Base-by-base conservation (phyloP, 768 basidiomycete genomes). In the Russula compacta region DNA sequence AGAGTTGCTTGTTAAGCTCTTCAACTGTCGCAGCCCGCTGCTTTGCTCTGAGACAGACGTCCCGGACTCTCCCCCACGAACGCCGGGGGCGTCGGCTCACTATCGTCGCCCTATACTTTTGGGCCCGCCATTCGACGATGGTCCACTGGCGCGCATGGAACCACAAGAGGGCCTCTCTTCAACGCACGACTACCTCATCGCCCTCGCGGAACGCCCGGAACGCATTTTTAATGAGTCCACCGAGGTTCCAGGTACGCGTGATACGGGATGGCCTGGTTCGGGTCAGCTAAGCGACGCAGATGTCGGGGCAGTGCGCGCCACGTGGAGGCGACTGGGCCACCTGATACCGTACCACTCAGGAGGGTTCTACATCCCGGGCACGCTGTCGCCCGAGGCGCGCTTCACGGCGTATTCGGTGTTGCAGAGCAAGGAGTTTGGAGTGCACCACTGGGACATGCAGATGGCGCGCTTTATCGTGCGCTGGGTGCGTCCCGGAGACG, bases 391-490 rank as follows among this genome's bases (percentile, higher is more conserved):
- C 29, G 54, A 65, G 40, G 72, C 71, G 17, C 68, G 69, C 29
- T 56, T 69, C 39, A 61, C 56, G 47, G 70, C 68, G 29, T 65
- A 64, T 53, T 53, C 53, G 24, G 68, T 72, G 11, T 51, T 72
- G 48, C 67, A 67, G 61, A 64, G 64, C 63, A 59, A 44, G 21
- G 59, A 65, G 17, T 72, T 68, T 46, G 71, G 72, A 21, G 65
- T 72, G 33, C 58, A 60, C 24, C 71, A 72, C 51, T 56, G 63
- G 47, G 71, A 72, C 52, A 72, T 72, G 71, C 59, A 69, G 40
- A 72, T 72, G 69, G 36, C 56, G 24, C 71, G 71, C 36, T 72
- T 72, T 53, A 51, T 72, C 57, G 69, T 72, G 32, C 68, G 60
- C 40, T 64, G 59, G 61, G 63, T 53, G 42, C 64, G 53, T 17